Evolutionary conservation across 768 basidiomycete species (phyloP).

Genomic region (Termitomyces sp.): DNA sequence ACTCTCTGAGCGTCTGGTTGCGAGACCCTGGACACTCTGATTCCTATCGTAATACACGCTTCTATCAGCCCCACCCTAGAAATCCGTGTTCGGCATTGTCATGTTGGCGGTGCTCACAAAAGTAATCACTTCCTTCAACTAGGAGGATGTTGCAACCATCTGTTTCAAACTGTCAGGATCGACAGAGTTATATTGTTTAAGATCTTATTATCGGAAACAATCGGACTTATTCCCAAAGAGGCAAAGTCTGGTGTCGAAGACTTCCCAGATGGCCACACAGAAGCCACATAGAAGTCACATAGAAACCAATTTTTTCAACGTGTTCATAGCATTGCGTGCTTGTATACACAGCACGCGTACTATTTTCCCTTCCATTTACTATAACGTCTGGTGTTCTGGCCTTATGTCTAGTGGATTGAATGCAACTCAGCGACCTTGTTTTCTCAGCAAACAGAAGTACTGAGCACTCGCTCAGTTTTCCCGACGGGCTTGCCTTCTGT

Average conservation of each 20-base stretch:
- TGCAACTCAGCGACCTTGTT: not conserved
- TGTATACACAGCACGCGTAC: not conserved
- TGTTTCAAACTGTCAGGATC: conserved; percentile 5
- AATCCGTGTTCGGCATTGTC: conserved; percentile 6
- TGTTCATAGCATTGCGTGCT: not conserved
- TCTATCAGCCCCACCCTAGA: conserved; percentile 1
- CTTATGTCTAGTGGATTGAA: no score
- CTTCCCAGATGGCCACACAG: not conserved
- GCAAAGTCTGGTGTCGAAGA: not conserved
- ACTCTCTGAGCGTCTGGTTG: conserved; percentile 1
- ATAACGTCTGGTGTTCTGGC: not conserved
- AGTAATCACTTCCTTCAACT: not conserved
- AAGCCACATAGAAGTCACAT: no score
- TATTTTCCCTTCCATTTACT: no score
- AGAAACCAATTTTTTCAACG: not conserved
- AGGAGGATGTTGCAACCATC: conserved; percentile 4
- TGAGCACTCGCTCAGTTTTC: not conserved
- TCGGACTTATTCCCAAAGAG: not conserved
- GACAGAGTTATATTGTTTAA: not conserved
- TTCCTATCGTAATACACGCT: not conserved
- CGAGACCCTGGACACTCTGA: conserved; percentile 11
- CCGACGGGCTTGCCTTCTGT: not conserved
- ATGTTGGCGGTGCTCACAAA: conserved; percentile 8
- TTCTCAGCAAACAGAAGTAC: not conserved
- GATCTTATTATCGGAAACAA: not conserved